Evolutionary conservation across 129 eudicot genomes (phyloP).

Genomic region (Lonicera japonica): DNA sequence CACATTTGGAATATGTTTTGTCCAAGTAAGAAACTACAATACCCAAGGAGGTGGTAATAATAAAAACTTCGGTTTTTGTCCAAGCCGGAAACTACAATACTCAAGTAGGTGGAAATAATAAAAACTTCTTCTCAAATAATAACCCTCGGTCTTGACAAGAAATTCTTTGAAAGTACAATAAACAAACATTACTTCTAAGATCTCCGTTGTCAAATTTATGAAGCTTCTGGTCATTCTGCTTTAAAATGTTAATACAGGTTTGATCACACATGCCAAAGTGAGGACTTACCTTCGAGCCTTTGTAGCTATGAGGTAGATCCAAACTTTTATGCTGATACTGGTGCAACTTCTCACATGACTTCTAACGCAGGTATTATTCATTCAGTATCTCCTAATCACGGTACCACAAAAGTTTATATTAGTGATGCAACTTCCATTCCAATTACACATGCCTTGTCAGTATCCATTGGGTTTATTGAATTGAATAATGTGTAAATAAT

Average conservation of each 20-base stretch:
- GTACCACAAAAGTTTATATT: background rate
- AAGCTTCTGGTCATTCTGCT: background rate
- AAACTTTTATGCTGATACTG: background rate
- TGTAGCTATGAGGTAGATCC: background rate
- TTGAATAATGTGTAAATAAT: background rate
- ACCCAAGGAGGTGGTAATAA: too few species aligned
- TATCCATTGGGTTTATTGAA: background rate
- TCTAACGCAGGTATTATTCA: background rate
- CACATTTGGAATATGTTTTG: background rate
- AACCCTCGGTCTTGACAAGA: background rate
- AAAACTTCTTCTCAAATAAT: background rate
- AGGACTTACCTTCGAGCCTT: background rate
- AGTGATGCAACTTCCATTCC: background rate
- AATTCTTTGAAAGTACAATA: too few species aligned
- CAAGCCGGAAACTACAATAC: background rate
- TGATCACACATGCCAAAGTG: background rate
- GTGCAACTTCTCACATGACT: background rate
- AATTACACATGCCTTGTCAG: background rate
- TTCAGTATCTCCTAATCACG: background rate
- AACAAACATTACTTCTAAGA: too few species aligned
- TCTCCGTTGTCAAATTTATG: conserved; percentile 1
- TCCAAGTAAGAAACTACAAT: too few species aligned
- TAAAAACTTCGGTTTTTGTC: too few species aligned
- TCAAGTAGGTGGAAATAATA: too few species aligned
- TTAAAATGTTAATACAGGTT: background rate